Conservation (phyloP, 805 yeast species). For the Kazachstania taianensis region DNA sequence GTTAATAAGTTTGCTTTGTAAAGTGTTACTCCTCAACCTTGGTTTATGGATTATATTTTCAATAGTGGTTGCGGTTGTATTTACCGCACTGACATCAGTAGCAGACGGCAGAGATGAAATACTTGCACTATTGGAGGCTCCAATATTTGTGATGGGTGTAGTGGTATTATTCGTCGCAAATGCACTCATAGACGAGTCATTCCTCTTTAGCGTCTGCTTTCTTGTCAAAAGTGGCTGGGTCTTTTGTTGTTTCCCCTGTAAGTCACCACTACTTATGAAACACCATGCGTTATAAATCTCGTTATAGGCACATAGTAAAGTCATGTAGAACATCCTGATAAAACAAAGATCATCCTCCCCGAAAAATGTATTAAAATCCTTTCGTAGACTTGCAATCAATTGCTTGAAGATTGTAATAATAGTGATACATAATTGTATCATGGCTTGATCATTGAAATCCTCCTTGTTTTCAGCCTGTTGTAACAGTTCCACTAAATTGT, state of each 20-base stretch:
- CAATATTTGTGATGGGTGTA: neutral
- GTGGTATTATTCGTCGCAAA: conserved; percentile 1
- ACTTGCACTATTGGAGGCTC: neutral
- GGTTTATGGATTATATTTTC: conserved; percentile 10
- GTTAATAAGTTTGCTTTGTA: conserved; percentile 16
- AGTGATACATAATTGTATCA: conserved; percentile 30
- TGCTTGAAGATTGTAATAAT: conserved; percentile 41
- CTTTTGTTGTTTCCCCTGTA: neutral
- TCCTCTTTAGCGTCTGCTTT: conserved; percentile 4
- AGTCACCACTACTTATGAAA: conserved; percentile 7
- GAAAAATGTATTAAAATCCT: conserved; percentile 40
- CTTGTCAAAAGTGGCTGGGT: neutral
- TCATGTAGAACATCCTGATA: conserved; percentile 51
- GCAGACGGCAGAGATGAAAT: neutral
- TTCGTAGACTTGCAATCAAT: conserved; percentile 33
- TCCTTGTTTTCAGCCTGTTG: conserved; percentile 41
- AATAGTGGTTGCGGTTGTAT: conserved; percentile 1
- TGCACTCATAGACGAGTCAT: conserved; percentile 5
- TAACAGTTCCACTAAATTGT: conserved; percentile 45
- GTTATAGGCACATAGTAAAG: conserved; percentile 50
- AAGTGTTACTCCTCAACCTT: conserved; percentile 20
- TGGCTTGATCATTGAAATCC: conserved; percentile 28
- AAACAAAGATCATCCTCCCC: conserved; percentile 53
- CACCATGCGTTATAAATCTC: conserved; percentile 62
- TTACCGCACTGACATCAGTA: conserved; percentile 1